These are phyloP conservation scores for Coelastrella sp. DNA, from an alignment of 139 green algal genomes.

Conservation along the genomic window DNA sequence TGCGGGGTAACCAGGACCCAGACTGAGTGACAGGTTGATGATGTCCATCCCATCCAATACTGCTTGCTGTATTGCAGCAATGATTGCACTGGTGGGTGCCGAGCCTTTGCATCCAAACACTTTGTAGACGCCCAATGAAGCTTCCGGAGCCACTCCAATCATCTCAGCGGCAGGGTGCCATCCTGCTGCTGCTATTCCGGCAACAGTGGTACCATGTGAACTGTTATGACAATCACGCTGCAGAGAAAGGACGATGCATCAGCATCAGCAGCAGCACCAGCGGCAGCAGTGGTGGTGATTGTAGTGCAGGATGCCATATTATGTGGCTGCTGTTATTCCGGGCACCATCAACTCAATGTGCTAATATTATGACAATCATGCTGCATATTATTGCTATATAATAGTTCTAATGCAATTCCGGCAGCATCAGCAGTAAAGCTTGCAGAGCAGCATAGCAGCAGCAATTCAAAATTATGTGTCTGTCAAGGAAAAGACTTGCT, in stretches of 20 bases:
- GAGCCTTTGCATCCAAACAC: slow-evolving; percentile 28
- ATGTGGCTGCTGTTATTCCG: too few species aligned
- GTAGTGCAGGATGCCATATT: too few species aligned
- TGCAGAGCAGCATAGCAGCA: too few species aligned
- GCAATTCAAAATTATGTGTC: too few species aligned
- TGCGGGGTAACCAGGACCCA: slow-evolving; percentile 25
- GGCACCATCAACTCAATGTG: too few species aligned
- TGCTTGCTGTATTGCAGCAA: slow-evolving; percentile 32
- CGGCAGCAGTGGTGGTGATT: background rate
- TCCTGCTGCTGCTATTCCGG: slow-evolving; percentile 27
- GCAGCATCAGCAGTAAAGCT: too few species aligned
- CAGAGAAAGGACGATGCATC: background rate
- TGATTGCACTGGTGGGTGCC: slow-evolving; percentile 26
- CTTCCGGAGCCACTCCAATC: slow-evolving; percentile 27
- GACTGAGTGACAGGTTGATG: slow-evolving; percentile 24
- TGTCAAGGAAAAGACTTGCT: too few species aligned
- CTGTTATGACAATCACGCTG: slow-evolving; percentile 25
- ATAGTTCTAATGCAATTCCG: too few species aligned
- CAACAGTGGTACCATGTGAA: slow-evolving; percentile 23
- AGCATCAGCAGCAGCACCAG: background rate
- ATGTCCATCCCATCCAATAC: slow-evolving; percentile 37
- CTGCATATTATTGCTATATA: too few species aligned
- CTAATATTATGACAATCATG: too few species aligned
- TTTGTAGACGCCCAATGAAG: slow-evolving; percentile 4
- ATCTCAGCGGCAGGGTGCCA: slow-evolving; percentile 1